Evolutionary conservation across 805 yeast species (phyloP).

Genomic region (Ogataea trehaloabstinens): DNA sequence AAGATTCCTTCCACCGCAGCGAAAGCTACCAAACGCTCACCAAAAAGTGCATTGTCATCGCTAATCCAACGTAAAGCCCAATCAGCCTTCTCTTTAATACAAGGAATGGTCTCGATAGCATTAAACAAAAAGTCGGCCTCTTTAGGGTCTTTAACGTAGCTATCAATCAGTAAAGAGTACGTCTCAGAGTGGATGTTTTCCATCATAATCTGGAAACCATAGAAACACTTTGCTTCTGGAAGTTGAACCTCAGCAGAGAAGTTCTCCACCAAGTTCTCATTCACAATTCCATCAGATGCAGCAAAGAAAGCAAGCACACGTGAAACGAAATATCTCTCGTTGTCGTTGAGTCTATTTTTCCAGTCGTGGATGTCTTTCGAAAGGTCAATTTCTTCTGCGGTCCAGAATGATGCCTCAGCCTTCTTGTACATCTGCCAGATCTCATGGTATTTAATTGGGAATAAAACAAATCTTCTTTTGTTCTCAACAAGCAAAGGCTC

Average conservation of each 20-base stretch:
- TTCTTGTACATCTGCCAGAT: slow-evolving; percentile 98
- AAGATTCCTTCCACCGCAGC: slow-evolving; percentile 99
- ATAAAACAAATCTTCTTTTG: slow-evolving; percentile 83
- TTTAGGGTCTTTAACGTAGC: slow-evolving; percentile 94
- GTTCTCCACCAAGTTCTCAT: slow-evolving; percentile 95
- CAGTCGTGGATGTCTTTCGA: slow-evolving; percentile 91
- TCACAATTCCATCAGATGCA: slow-evolving; percentile 97
- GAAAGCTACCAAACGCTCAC: slow-evolving; percentile 94
- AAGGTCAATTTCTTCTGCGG: slow-evolving; percentile 97
- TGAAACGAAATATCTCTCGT: slow-evolving; percentile 89
- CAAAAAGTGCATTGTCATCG: slow-evolving; percentile 84
- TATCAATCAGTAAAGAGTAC: slow-evolving; percentile 89
- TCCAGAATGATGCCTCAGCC: slow-evolving; percentile 99
- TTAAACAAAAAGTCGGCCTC: slow-evolving; percentile 88
- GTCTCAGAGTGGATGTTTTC: slow-evolving; percentile 98
- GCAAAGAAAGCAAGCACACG: slow-evolving; percentile 97
- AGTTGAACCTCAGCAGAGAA: slow-evolving; percentile 96
- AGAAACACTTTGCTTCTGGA: slow-evolving; percentile 98
- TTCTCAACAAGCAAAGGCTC: slow-evolving; percentile 89
- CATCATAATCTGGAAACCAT: slow-evolving; percentile 99
- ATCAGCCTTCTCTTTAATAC: slow-evolving; percentile 95
- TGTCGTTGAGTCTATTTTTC: slow-evolving; percentile 84
- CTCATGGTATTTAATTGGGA: slow-evolving; percentile 96
- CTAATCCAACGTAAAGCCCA: slow-evolving; percentile 99
- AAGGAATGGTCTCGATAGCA: slow-evolving; percentile 95